These are phyloP conservation scores for Ulmus americana DNA, from an alignment of 331 rosid species.

Conservation along the genomic window DNA sequence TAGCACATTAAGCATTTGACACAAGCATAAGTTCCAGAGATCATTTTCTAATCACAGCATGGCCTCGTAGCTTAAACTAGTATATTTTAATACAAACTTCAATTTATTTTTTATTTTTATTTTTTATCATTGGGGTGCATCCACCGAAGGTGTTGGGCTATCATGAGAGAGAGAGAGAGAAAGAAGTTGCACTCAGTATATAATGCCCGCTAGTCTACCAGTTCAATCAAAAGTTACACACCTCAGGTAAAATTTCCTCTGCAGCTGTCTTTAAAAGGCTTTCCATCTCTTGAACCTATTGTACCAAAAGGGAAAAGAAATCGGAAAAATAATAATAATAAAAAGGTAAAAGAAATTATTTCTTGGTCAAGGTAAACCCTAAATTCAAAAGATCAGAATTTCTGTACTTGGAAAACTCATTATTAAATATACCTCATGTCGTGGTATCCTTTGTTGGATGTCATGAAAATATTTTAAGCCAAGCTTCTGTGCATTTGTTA, in stretches of 20 bases:
- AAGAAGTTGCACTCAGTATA: neutral
- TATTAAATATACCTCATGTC: conserved; percentile 54
- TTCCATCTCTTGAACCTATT: conserved; percentile 85
- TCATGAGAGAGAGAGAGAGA: neutral
- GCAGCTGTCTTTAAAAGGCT: conserved; percentile 56
- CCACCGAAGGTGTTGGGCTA: neutral
- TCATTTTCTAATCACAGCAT: neutral
- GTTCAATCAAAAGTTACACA: conserved; percentile 29
- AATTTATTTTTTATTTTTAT: no score
- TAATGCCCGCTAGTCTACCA: neutral
- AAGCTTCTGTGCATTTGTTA: conserved; percentile 68
- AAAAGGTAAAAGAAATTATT: no score
- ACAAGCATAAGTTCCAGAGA: neutral
- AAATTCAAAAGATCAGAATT: conserved; percentile 1
- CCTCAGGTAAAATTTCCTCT: conserved; percentile 74
- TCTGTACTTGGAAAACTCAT: conserved; percentile 10
- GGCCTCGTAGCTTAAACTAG: neutral
- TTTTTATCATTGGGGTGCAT: no score
- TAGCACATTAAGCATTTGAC: neutral
- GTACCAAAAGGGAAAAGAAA: conserved; percentile 20
- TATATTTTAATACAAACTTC: neutral
- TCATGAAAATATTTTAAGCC: conserved; percentile 90
- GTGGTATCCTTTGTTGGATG: conserved; percentile 71
- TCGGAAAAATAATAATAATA: neutral
- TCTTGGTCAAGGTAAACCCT: neutral